Base-by-base conservation (phyloP, 768 basidiomycete species). In the Serpula lacrymans region DNA sequence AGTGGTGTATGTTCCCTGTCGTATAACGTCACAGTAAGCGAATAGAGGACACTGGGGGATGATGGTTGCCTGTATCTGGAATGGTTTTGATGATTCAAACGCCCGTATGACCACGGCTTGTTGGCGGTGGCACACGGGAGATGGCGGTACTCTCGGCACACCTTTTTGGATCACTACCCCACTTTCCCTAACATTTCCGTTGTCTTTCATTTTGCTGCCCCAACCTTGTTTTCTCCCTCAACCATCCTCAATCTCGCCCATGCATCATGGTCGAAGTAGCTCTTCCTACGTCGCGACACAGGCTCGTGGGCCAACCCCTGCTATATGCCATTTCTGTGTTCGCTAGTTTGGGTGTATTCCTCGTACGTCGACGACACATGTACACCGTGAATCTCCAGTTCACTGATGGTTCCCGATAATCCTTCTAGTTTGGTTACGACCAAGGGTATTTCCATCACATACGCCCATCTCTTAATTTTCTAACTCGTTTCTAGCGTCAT, bases 261-360 rank as follows among this genome's bases (percentile, higher is more conserved):
- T 80, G 78, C 70, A 69, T 64, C 58, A 86, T 85, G 82, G 64
- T 66, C 45, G 51, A 59, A n/a, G 39, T 56, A 18, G 46, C 46
- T 39, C 46, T 47, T 23, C 48, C 44, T 39, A 47, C 56, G 36
- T 57, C 61, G 38, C 67, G 67, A 41, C 57, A 64, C 52, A 74
- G 72, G 66, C 80, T 90, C 33, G 87, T 90, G 29, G 88, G 87
- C 49, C 80, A 84, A 55, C 74, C 80, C 13, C 70, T 91, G 4
- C 78, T 91, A 34, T 89, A 89, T 56, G 76, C 80, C 13, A 82
- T 89, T 49, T 86, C 88, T 22, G 64, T 83, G 27, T 91, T 91
- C 45, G 84, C 82, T 44, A 88, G 86, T 66, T 67, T 91, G 26
- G 88, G 88, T 38, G 88, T 91, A 22, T 91, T 91, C 55, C 72